Evolutionary conservation across 495 filamentous ascomycete genomes (phyloP).

Genomic region (Choiromyces venosus): DNA sequence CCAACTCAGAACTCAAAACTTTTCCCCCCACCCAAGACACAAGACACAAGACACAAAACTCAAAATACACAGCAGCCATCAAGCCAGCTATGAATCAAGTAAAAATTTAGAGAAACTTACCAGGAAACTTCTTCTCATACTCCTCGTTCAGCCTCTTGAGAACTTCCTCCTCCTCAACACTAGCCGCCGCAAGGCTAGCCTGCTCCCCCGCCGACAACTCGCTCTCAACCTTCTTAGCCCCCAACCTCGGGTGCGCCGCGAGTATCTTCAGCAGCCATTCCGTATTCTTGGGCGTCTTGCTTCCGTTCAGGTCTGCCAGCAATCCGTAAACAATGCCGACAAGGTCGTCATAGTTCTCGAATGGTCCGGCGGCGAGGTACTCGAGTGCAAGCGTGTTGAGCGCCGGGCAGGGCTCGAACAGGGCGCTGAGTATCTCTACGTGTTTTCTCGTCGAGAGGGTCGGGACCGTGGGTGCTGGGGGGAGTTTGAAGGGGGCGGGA

Average conservation of each 20-base stretch:
- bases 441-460: constrained; percentile 54
- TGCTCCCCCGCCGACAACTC: constrained; percentile 74
- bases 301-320: constrained; percentile 53
- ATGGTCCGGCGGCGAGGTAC: constrained; percentile 57
- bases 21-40: background rate
- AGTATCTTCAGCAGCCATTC: constrained; percentile 64
- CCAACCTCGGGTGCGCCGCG: constrained; percentile 81
- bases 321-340: constrained; percentile 56
- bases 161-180: constrained; percentile 53
- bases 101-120: constrained; percentile 23
- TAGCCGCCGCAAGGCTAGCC: constrained; percentile 57
- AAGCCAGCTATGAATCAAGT: constrained; percentile 4
- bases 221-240: constrained; percentile 70
- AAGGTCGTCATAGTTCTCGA: constrained; percentile 56
- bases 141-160: constrained; percentile 64
- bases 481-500: constrained; percentile 40
- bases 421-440: constrained; percentile 63
- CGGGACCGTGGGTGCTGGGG: constrained; percentile 48
- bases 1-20: background rate
- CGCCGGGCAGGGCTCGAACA: constrained; percentile 78
- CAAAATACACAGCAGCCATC: background rate
- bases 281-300: constrained; percentile 51
- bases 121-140: constrained; percentile 79
- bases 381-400: constrained; percentile 68
- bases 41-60: background rate